phyloP scores from a whole-genome alignment of 2,329 filamentous ascomycete genomes.

The Didymellaceae sp. region DNA sequence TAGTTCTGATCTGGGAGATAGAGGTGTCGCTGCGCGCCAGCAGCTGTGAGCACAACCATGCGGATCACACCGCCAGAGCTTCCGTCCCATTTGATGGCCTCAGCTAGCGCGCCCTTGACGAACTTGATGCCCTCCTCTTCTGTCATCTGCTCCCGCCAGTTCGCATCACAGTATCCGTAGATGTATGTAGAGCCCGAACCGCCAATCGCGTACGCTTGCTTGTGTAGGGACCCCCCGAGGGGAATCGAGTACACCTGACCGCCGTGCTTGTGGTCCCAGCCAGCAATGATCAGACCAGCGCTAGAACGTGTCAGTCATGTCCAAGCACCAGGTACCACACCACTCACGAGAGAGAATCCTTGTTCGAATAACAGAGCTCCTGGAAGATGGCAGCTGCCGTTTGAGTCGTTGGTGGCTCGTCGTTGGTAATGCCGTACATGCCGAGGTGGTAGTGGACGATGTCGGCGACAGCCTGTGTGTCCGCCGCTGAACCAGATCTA shows the following conservation, averaged over 20 bases:
- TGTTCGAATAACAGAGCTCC: conserved; percentile 97
- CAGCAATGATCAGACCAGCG: conserved; percentile 97
- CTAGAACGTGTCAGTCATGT: conserved; percentile 56
- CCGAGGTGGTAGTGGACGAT: conserved; percentile 97
- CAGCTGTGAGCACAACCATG: conserved; percentile 92
- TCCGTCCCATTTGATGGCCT: conserved; percentile 99
- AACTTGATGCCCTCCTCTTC: conserved; percentile 90
- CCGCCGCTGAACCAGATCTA: conserved; percentile 93
- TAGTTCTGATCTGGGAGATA: conserved; percentile 92
- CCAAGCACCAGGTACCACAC: background rate
- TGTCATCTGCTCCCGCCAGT: conserved; percentile 96
- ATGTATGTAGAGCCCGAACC: conserved; percentile 99
- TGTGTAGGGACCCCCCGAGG: conserved; percentile 94
- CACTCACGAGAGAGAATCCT: conserved; percentile 84
- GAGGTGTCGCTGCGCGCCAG: conserved; percentile 89
- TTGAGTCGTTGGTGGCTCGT: conserved; percentile 90
- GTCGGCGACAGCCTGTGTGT: conserved; percentile 97
- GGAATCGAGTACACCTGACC: conserved; percentile 98
- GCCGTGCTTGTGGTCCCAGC: conserved; percentile 92
- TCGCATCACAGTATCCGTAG: conserved; percentile 96
- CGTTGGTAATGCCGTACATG: conserved; percentile 88
- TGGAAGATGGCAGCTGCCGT: conserved; percentile 96
- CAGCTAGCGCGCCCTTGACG: conserved; percentile 86
- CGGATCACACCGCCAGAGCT: conserved; percentile 98
- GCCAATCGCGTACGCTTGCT: conserved; percentile 93